A percentile compares a stretch with the other conserved stretches of the same genome.
phyloP scores from a whole-genome alignment of 176 grass and related monocot species.

The Secale cereale region DNA sequence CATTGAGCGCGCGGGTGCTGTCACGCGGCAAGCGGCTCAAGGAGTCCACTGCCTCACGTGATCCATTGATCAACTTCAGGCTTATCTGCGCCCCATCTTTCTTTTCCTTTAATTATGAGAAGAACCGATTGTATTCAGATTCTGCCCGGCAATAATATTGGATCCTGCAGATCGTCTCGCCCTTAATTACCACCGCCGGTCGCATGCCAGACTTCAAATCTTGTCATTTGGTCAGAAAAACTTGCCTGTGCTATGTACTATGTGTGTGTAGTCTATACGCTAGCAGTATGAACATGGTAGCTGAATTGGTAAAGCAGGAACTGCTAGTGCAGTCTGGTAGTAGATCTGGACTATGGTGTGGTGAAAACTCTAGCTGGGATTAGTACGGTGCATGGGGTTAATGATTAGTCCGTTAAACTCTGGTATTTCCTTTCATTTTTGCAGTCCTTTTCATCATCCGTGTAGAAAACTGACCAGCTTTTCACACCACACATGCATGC shows the following conservation, averaged over 20 bases:
- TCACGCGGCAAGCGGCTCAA: conserved; percentile 27
- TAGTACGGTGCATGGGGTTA: conserved; percentile 25
- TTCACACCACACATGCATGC: conserved; percentile 28
- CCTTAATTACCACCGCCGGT: conserved; percentile 21
- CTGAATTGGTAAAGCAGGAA: not conserved
- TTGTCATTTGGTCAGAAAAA: conserved; percentile 25
- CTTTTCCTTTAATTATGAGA: not conserved
- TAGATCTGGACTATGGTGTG: conserved; percentile 38
- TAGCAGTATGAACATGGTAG: conserved; percentile 16
- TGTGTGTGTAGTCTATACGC: not conserved
- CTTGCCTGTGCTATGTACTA: not conserved
- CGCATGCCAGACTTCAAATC: conserved; percentile 30
- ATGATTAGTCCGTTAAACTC: conserved; percentile 26
- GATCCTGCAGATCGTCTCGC: not conserved
- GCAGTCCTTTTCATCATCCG: conserved; percentile 22
- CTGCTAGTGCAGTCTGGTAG: conserved; percentile 2
- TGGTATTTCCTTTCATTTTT: conserved; percentile 17
- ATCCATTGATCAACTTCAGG: conserved; percentile 23
- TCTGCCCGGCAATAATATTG: conserved; percentile 5
- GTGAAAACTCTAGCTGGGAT: conserved; percentile 35
- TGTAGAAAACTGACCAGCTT: conserved; percentile 48
- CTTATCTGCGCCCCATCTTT: not conserved
- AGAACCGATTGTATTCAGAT: conserved; percentile 20
- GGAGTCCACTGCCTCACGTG: conserved; percentile 57
- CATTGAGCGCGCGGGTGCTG: conserved; percentile 16